Base-by-base conservation (phyloP, 2,329 filamentous ascomycete species). In the Leptographium procerum region DNA sequence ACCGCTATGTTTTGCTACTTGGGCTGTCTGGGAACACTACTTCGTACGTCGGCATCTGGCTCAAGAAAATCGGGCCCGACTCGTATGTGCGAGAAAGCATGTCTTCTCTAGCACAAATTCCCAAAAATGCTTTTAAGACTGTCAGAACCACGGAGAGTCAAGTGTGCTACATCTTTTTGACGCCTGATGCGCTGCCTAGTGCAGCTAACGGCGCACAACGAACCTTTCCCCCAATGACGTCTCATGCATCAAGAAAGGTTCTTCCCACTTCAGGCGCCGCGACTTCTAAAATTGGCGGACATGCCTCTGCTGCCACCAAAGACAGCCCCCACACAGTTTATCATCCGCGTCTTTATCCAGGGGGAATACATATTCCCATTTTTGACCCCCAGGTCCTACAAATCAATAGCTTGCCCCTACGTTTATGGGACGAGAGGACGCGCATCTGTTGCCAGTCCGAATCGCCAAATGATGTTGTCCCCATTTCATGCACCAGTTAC, bases 21-120 rank as follows among this genome's bases (percentile, higher is more conserved):
- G 36, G 36, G 7, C 5, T 40, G 16, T 40, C 36, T 19, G 7
- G 19, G 14, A 19, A 16, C 14, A 40, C 8, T 19, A 16, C 16
- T 40, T 40, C 36, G 6, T 40, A 62, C 53, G 59, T 59, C 16
- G 59, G 61, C 34, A 58, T 62, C 36, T 55, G 29, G 22, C 26
- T 62, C 2, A 59, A 57, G 9, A 61, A 61, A 51, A 52, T 61
- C 22, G 59, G 61, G 1, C 55, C 59, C 11, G 57, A 48, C 4
- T 40, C 57, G n/a, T 59, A 58, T 1, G 1, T 62, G 22, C 57
- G 61, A 14, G 61, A 62, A n/a, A 45, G 14, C 14, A 40, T 40
- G 13, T 40, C 36, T 19, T 40, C 36, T 16, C 36, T 40, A 7
- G 36, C 36, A 40, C 13, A 16, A 16, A 40, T 40, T 16, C 36